These are phyloP conservation scores for Colletotrichum falcatum DNA, from an alignment of 2,329 filamentous ascomycete species.

Conservation along the genomic window DNA sequence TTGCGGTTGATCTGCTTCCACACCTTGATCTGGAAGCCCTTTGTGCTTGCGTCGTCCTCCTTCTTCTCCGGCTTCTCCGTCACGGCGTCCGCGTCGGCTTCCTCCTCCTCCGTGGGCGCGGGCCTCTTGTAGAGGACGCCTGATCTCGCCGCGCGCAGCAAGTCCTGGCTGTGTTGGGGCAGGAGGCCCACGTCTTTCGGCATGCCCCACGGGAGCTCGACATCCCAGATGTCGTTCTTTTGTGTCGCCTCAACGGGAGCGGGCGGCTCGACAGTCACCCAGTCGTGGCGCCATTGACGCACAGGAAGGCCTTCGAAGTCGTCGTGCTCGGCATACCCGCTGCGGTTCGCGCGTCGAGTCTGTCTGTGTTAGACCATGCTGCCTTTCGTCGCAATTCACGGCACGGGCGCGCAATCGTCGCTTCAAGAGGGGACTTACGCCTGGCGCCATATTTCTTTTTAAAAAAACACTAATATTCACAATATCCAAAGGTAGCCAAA, in stretches of 20 bases:
- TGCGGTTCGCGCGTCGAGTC: conserved; percentile 68
- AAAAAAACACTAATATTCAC: background rate
- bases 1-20: conserved; percentile 74
- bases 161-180: conserved; percentile 81
- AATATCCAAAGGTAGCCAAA: conserved; percentile 6
- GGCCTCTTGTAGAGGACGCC: conserved; percentile 81
- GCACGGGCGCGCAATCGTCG: background rate
- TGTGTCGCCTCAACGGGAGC: conserved; percentile 72
- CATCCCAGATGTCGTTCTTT: conserved; percentile 76
- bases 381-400: conserved; percentile 42
- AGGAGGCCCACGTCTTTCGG: conserved; percentile 86
- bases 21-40: conserved; percentile 67
- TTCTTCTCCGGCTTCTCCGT: conserved; percentile 69
- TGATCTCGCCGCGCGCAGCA: conserved; percentile 84
- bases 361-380: conserved; percentile 49
- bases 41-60: conserved; percentile 68
- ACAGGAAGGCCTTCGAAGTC: conserved; percentile 82
- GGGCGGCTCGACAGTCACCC: conserved; percentile 75
- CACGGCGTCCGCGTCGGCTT: conserved; percentile 61
- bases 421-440: conserved; percentile 47
- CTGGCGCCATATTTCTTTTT: conserved; percentile 54
- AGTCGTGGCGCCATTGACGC: conserved; percentile 86
- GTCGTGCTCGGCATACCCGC: conserved; percentile 69
- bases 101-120: conserved; percentile 70
- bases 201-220: conserved; percentile 82